Base-by-base conservation (phyloP, 441 rosid species). In the Lepidium campestre region DNA sequence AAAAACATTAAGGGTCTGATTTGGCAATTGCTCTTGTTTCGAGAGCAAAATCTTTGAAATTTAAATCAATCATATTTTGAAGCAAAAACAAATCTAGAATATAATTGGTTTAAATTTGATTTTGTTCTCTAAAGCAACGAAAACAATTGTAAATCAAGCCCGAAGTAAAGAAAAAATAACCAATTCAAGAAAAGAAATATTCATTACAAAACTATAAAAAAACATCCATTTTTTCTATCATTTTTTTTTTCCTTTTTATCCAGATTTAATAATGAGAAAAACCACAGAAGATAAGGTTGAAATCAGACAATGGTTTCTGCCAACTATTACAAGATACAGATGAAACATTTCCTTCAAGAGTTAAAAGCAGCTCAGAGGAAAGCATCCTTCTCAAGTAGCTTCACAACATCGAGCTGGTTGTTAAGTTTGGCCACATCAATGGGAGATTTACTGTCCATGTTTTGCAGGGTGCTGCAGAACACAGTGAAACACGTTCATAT, bases 391-490 rank as follows among this genome's bases (percentile, higher is more conserved):
- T 90, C 97, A 7, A 95, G 90, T 59, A 95, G 78, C 83, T 95
- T 91, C 45, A 95, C 81, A 48, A 91, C 98, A 7, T 95, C 97
- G 0, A 88, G 78, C 80, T 95, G 98, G 74, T 78, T 90, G 83
- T 92, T 95, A 74, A 95, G 84, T 86, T 88, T 92, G 4, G 97
- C 98, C n/a, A 94, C 99, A 20, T 94, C 99, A n/a, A 90, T 87
- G 17, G 99, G 97, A 42, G 85, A 90, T 86, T 95, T 95, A 35
- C 89, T 90, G 14, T 95, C 98, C 86, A 86, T 77, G 86, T 95
- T 95, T 76, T 82, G 96, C 29, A 88, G 85, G 32, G 98, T 95
- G 19, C 99, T 95, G 88, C 48, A 72, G 48, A 57, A 13, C 50
- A 53, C 25, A 37, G 52, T 36, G 17, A 42, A 25, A 34, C 36